Evolutionary conservation across 768 basidiomycete genomes (phyloP), one percentile per base, ranked within the genome.

Genomic region (Trametes coccinea): DNA sequence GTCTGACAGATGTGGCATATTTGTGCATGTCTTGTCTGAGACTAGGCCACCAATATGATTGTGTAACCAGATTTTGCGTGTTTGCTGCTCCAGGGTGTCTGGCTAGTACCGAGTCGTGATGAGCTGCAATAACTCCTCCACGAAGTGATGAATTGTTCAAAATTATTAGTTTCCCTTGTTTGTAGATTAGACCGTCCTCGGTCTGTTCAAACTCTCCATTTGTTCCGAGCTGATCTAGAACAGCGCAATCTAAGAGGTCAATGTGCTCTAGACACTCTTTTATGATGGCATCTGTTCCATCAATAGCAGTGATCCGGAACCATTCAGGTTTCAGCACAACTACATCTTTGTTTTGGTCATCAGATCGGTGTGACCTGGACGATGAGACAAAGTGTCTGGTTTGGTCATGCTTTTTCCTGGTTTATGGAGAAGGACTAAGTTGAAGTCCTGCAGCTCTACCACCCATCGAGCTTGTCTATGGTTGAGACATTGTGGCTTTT

Each of bases 401-500:
- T 51, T 43, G 0, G 22, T 31, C 39, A 60, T 59, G 31, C 10
- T 43, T n/a, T 13, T 34, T 14, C 67, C 64, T 0, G 61, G 64
- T 9, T 17, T 43, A 11, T 63, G 53, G 22, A 39, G 16, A 5
- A 68, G 51, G 0, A 17, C 48, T 55, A 67, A 67, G 37, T 72
- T 43, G 44, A 60, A 71, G 10, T 67, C 51, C 2, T 65, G 47
- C 0, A 59, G 51, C 5, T 44, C 29, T 6, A 49, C 3, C 14
- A 63, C 52, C 76, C 76, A 79, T 31, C 70, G 59, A 0, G 70
- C 74, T 60, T 77, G 77, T 29, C 73, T 51, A 0, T 61, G 69
- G 39, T 65, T 75, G 9, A 77, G 69, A 1, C 63, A 61, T 34
- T 67, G 64, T 0, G 70, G 17, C 0, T 50, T 57, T 14, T 59